Conservation (phyloP, 140 eudicot genomes). For the Bidens hawaiensis region DNA sequence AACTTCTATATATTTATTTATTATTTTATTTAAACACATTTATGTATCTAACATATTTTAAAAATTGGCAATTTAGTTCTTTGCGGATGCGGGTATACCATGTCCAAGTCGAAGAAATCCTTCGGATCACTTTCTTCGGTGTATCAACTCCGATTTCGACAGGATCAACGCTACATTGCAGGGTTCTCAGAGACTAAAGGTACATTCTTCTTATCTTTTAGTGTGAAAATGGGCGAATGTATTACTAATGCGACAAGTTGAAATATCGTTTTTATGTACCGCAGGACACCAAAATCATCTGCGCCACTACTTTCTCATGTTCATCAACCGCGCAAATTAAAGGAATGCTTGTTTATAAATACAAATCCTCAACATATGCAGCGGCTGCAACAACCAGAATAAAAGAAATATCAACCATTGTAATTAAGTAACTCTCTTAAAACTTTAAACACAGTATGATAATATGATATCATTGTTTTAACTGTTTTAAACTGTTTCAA, state of each 20-base stretch:
- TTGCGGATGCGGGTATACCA: conserved; percentile 73
- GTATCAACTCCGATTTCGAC: conserved; percentile 86
- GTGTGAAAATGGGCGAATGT: not conserved
- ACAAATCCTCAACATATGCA: conserved; percentile 42
- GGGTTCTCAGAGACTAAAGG: conserved; percentile 67
- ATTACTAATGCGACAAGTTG: no score
- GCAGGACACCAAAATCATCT: conserved; percentile 35
- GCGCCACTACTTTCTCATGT: conserved; percentile 24
- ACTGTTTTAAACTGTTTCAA: not conserved
- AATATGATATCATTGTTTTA: not conserved
- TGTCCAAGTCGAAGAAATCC: conserved; percentile 94
- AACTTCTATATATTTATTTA: not conserved
- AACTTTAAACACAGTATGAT: no score
- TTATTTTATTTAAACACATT: not conserved
- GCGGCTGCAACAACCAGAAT: conserved; percentile 35
- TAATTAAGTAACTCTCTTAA: conserved; percentile 17
- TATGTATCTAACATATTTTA: not conserved
- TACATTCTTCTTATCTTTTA: conserved; percentile 20
- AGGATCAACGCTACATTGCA: conserved; percentile 62
- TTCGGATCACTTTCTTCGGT: conserved; percentile 85
- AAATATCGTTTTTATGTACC: not conserved
- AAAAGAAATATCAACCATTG: conserved; percentile 47
- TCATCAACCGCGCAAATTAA: conserved; percentile 54
- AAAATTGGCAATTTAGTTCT: conserved; percentile 40
- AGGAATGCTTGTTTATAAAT: conserved; percentile 55